These are phyloP conservation scores for Trypanosoma rangeli DNA, from an alignment of 208 protist species.

Conservation along the genomic window DNA sequence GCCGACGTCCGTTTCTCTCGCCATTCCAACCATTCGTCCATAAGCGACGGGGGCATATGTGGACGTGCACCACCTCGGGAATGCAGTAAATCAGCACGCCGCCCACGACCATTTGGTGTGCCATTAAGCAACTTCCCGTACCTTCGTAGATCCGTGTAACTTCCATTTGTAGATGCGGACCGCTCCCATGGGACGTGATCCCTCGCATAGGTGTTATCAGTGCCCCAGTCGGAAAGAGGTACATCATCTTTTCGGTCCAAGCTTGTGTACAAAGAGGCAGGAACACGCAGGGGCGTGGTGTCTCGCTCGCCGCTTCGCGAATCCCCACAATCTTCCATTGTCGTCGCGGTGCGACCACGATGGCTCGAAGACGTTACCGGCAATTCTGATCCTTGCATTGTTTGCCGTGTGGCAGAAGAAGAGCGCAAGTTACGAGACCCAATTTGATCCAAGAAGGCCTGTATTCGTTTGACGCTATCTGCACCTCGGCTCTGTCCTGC, in stretches of 20 bases:
- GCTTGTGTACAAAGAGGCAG: neutral
- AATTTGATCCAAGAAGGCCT: constrained; percentile 18
- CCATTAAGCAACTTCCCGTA: neutral
- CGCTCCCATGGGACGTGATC: neutral
- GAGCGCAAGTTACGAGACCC: constrained; percentile 7
- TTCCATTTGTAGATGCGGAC: neutral
- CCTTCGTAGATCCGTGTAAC: neutral
- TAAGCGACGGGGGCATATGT: constrained; percentile 39
- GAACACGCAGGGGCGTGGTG: constrained; percentile 5
- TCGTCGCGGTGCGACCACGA: neutral
- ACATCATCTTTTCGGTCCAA: neutral
- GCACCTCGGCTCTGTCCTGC: neutral
- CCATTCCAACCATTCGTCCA: constrained; percentile 79
- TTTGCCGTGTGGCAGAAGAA: constrained; percentile 21
- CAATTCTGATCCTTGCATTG: constrained; percentile 9
- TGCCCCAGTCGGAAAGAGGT: neutral
- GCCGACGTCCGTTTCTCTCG: constrained; percentile 26
- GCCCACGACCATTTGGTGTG: constrained; percentile 31
- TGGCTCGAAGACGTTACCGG: constrained; percentile 3
- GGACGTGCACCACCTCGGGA: constrained; percentile 33
- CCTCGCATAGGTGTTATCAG: neutral
- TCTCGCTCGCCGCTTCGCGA: neutral
- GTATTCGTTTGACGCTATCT: neutral
- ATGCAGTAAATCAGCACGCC: constrained; percentile 37
- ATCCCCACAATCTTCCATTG: neutral